Base-by-base conservation (phyloP, 331 rosid genomes). In the Malus hybrid region DNA sequence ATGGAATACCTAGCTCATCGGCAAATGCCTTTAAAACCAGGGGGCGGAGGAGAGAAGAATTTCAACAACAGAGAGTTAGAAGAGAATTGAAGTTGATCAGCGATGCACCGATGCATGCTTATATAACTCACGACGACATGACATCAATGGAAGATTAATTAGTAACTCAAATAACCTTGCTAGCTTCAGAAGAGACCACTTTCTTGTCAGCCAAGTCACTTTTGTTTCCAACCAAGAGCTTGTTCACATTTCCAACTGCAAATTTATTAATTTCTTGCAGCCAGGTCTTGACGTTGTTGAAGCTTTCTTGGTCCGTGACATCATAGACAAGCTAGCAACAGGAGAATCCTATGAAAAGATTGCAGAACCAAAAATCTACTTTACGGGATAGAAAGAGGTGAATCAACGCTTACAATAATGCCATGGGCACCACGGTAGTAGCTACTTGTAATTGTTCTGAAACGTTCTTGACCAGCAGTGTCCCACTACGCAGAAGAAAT, bases 281-380 rank as follows among this genome's bases (percentile, higher is more conserved):
- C 97, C 97, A 91, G 77, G 86, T 88, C 83, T 89, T 89, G 80
- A 91, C 97, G 73, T 91, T 87, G 71, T 88, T 88, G 88, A 91
- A 91, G 89, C 97, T 91, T 33, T 89, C 97, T 76, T 89, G 90
- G 73, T 91, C 95, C 46, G 96, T 91, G 67, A 91, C 96, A 24
- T 91, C 97, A 80, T 91, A 91, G 74, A 91, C 97, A 76, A 91
- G 87, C 97, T 91, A 74, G 69, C 77, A 80, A 65, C 39, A 61
- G 54, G 11, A 65, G 4, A 3, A 39, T 7, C 27, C 24, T 59
- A 72, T 5, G 39, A 16, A 60, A 27, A 60, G 24, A 59, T 68
- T 57, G 32, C 44, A 76, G 7, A 56, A 68, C 31, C 48, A 15
- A 28, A 56, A 27, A 20, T 56, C 39, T 65, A 52, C 66, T 11